phyloP scores from a whole-genome alignment of 1,284 basidiomycete species.

The Boletus chippewaensis region DNA sequence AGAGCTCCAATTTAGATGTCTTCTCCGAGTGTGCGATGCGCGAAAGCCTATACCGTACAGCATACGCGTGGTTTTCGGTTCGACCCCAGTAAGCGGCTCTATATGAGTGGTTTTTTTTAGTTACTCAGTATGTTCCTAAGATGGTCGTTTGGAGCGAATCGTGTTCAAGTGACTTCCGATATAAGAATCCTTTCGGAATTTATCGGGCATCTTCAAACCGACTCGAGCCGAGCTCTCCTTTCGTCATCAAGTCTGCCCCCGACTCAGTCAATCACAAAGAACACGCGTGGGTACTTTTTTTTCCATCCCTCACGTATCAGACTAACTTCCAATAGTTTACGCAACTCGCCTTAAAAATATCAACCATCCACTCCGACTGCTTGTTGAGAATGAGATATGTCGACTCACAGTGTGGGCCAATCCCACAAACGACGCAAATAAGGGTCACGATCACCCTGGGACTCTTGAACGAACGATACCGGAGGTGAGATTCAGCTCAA shows the following conservation, averaged over 20 bases:
- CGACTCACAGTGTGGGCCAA: conserved; percentile 89
- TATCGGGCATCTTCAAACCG: conserved; percentile 67
- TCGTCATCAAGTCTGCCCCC: conserved; percentile 67
- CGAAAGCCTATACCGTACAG: conserved; percentile 71
- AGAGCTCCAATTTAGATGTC: conserved; percentile 82
- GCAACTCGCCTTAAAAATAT: conserved; percentile 52
- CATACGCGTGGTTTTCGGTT: conserved; percentile 90
- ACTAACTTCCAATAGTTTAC: conserved; percentile 43
- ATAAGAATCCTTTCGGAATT: conserved; percentile 85
- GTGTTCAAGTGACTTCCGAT: conserved; percentile 85
- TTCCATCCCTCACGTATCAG: background rate
- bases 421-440: conserved; percentile 69
- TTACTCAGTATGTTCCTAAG: conserved; percentile 35
- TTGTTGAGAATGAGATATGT: conserved; percentile 88
- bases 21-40: conserved; percentile 78
- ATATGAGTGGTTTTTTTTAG: background rate
- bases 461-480: conserved; percentile 53
- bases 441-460: conserved; percentile 55
- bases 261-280: conserved; percentile 41
- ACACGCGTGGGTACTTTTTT: conserved; percentile 37
- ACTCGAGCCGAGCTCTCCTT: conserved; percentile 59
- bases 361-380: conserved; percentile 68
- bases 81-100: conserved; percentile 66
- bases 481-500: conserved; percentile 42
- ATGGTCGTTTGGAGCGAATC: conserved; percentile 93